Base-by-base conservation (phyloP, 2,329 filamentous ascomycete species). In the Fusarium veterinarium region DNA sequence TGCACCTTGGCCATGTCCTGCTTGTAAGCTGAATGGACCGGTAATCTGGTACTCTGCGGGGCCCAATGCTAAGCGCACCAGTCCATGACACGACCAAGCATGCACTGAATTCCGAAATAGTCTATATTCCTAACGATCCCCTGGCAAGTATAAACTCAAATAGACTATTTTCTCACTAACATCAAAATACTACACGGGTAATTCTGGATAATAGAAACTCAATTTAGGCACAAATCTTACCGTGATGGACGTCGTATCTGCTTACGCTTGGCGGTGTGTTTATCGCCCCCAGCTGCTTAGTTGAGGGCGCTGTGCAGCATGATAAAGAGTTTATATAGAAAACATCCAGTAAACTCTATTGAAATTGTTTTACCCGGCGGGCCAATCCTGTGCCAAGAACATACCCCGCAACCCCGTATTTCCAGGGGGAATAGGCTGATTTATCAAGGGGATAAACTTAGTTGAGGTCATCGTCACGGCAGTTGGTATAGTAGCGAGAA, bases 91-190 rank as follows among this genome's bases (percentile, higher is more conserved):
- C 40, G 6, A 48, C 20, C n/a, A 8, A 19, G 9, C 31, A 48
- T 57, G 53, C 53, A 57, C 23, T 19, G 13, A 5, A 3, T 8
- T 48, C 53, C 53, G 1, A 35, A 57, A 8, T 2, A 0, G 40
- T 35, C 19, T 35, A 35, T 35, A 48, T 48, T 48, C 53, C 40
- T 57, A 40, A 28, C 40, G 53, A 57, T 48, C 40, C 14, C 53
- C 42, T 35, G 14, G 19, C 31, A 37, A 5, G 17, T 35, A 48
- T 46, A 57, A 57, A 35, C 19, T n/a, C 40, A 48, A 48, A n/a
- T 25, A n/a, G 11, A 48, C 53, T 57, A 57, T 57, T 57, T 57
- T 57, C 53, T 57, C 40, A 57, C 53, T 35, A 35, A 35, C 23
- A 48, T 17, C 0, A 10, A 4, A 48, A 48, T 45, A 46, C 53